A percentile compares a stretch with the other conserved stretches of the same genome.
Conservation (phyloP, 1,284 basidiomycete genomes). For the Cutaneotrichosporon spelunceum region DNA sequence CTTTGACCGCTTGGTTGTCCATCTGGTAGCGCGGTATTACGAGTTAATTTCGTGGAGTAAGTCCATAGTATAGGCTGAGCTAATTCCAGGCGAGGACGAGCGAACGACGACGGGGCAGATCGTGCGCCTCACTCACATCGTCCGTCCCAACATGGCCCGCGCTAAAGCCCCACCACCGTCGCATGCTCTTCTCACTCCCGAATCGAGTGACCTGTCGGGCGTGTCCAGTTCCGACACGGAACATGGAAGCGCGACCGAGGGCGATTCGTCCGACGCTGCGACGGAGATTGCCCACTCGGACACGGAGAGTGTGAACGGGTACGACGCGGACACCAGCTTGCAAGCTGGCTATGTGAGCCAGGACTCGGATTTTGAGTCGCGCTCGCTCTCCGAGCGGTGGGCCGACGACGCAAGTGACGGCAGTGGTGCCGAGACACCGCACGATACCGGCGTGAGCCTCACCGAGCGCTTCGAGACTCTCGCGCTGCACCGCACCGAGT, state of each 20-base stretch:
- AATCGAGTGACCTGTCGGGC: slow-evolving; percentile 40
- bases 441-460: slow-evolving; percentile 3
- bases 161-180: slow-evolving; percentile 15
- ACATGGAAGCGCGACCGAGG: slow-evolving; percentile 1
- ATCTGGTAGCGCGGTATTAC: slow-evolving; percentile 48
- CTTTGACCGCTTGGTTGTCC: slow-evolving; percentile 49
- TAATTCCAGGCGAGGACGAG: slow-evolving; percentile 26
- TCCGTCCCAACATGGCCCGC: slow-evolving; percentile 37
- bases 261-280: slow-evolving; percentile 11
- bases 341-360: slow-evolving; percentile 6
- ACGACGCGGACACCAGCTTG: slow-evolving; percentile 12
- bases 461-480: slow-evolving; percentile 12
- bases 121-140: slow-evolving; percentile 48
- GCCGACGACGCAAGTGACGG: slow-evolving; percentile 13
- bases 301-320: slow-evolving; percentile 23
- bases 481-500: slow-evolving; percentile 18
- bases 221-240: slow-evolving; percentile 27
- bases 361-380: not conserved
- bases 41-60: slow-evolving; percentile 49
- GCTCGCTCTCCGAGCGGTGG: not conserved
- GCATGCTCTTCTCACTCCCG: slow-evolving; percentile 41
- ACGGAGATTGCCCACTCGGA: slow-evolving; percentile 27
- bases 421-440: slow-evolving; percentile 6
- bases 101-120: slow-evolving; percentile 19
- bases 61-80: slow-evolving; percentile 17